These are phyloP conservation scores for Chenopodium formosanum DNA, from an alignment of 148 eudicot species.

Conservation along the genomic window DNA sequence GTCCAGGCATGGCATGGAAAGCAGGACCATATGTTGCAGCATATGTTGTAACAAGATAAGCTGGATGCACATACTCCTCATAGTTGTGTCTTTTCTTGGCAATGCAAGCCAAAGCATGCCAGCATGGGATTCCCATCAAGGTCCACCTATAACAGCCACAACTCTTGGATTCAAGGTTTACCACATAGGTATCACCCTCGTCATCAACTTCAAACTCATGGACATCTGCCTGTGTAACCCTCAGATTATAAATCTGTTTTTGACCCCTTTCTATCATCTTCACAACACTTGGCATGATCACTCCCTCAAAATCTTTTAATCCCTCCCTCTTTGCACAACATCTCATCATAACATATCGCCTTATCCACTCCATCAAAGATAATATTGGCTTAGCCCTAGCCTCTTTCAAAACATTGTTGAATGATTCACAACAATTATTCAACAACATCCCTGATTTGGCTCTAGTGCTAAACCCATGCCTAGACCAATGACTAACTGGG, in stretches of 20 bases:
- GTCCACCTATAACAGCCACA: not conserved
- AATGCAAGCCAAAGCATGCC: not conserved
- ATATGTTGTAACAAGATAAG: not conserved
- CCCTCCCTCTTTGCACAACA: not conserved
- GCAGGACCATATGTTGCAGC: not conserved
- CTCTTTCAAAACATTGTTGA: not conserved
- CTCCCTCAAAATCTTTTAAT: not conserved
- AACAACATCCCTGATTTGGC: not conserved
- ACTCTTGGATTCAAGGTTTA: not conserved
- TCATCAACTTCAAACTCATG: not conserved
- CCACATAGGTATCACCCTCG: not conserved
- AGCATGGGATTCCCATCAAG: not conserved
- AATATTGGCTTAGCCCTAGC: not conserved
- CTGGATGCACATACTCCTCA: not conserved
- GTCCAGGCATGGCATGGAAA: not conserved
- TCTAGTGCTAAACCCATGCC: not conserved
- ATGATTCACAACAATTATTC: not conserved
- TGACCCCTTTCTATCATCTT: not conserved
- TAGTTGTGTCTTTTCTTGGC: not conserved
- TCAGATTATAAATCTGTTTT: too few relatives aligned
- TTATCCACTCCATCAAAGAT: conserved; percentile 1
- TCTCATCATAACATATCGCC: not conserved
- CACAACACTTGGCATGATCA: not conserved
- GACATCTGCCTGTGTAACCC: not conserved
- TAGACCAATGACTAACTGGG: not conserved